These are phyloP conservation scores for Dacryopinax spathularia DNA, from an alignment of 768 basidiomycete genomes.

Conservation along the genomic window DNA sequence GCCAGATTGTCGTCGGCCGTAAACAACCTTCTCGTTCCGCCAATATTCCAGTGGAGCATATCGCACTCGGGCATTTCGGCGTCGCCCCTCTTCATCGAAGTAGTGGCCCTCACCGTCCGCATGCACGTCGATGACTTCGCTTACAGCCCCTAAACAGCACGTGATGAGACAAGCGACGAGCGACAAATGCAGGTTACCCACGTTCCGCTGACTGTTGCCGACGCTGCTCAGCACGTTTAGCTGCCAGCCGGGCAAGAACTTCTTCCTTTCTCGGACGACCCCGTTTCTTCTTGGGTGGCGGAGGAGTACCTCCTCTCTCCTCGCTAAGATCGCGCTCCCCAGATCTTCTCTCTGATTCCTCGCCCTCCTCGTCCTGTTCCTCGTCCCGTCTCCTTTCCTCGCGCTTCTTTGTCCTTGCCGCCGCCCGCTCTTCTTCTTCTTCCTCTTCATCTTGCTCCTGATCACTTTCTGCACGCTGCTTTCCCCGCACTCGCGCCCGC, in stretches of 20 bases:
- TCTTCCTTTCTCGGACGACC: not conserved
- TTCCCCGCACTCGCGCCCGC: not conserved
- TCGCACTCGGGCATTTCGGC: slow-evolving; percentile 55
- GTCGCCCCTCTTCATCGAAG: slow-evolving; percentile 34
- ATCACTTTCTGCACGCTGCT: no score
- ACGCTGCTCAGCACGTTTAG: slow-evolving; percentile 5
- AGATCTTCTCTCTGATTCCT: no score
- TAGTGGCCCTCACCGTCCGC: slow-evolving; percentile 6
- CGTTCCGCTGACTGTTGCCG: no score
- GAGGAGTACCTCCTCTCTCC: no score
- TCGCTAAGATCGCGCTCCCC: no score
- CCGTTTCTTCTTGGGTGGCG: not conserved
- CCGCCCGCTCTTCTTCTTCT: no score
- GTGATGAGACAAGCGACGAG: slow-evolving; percentile 6
- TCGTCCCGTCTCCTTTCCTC: no score
- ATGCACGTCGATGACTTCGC: slow-evolving; percentile 3
- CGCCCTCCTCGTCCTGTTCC: no score
- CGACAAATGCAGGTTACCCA: not conserved
- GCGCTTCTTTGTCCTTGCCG: no score
- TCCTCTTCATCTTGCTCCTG: no score
- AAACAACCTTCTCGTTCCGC: slow-evolving; percentile 83
- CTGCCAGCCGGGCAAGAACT: not conserved
- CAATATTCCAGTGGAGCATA: slow-evolving; percentile 75
- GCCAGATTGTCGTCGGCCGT: slow-evolving; percentile 43
- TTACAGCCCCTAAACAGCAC: slow-evolving; percentile 7